Evolutionary conservation across 768 basidiomycete species (phyloP).

Genomic region (Termitomyces heimii): DNA sequence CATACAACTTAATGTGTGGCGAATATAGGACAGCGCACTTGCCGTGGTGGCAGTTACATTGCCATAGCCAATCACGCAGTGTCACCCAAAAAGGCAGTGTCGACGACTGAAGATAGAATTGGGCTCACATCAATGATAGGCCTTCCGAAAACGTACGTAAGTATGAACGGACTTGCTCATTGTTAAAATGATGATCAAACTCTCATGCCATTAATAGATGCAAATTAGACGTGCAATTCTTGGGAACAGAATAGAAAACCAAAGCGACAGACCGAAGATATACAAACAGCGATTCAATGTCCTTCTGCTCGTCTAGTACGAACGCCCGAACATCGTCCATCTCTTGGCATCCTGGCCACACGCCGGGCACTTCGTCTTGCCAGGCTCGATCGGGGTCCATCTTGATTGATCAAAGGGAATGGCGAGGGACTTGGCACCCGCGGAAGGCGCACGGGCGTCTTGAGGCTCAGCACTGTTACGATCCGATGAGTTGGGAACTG

Average conservation of each 20-base stretch:
- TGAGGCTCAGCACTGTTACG: conserved; percentile 67
- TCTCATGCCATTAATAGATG: conserved; percentile 6
- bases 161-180: background rate
- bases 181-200: conserved; percentile 7
- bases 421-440: conserved; percentile 94
- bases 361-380: conserved; percentile 85
- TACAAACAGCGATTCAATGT: conserved; percentile 6
- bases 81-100: background rate
- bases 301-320: conserved; percentile 45
- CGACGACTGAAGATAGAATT: background rate
- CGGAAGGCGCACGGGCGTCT: conserved; percentile 94
- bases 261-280: conserved; percentile 10
- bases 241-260: background rate
- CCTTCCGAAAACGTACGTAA: background rate
- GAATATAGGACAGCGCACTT: conserved; percentile 6
- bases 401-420: conserved; percentile 92
- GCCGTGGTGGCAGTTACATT: conserved; percentile 7
- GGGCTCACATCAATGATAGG: background rate
- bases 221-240: background rate
- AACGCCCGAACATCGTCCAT: conserved; percentile 96
- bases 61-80: conserved; percentile 6
- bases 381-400: conserved; percentile 74
- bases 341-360: conserved; percentile 88
- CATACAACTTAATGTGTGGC: conserved; percentile 7
- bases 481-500: conserved; percentile 8